Conservation (phyloP, 257 asterid species). For the Fraxinus quadrangulata region DNA sequence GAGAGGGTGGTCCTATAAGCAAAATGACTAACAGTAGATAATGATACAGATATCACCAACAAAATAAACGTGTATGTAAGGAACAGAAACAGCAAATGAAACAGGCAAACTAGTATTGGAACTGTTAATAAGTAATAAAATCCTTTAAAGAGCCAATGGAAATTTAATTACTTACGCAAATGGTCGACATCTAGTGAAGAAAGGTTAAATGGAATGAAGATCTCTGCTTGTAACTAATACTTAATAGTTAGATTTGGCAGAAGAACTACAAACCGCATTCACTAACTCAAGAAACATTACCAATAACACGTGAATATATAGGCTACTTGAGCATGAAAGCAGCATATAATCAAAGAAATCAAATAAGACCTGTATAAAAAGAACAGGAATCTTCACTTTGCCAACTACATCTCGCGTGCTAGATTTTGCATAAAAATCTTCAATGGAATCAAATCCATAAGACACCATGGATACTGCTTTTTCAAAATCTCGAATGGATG, state of each 20-base stretch:
- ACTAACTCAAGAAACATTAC: slow-evolving; percentile 3
- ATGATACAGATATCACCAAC: background rate
- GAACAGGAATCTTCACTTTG: slow-evolving; percentile 86
- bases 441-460: slow-evolving; percentile 66
- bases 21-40: background rate
- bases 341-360: slow-evolving; percentile 20
- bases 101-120: background rate
- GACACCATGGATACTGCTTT: slow-evolving; percentile 83
- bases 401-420: slow-evolving; percentile 76
- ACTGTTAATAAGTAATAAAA: background rate
- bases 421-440: slow-evolving; percentile 77
- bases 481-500: slow-evolving; percentile 80
- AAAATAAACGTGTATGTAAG: background rate
- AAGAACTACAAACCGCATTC: background rate
- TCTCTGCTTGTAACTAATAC: background rate
- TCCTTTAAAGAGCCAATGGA: background rate
- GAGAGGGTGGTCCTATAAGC: background rate
- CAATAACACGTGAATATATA: background rate
- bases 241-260: background rate
- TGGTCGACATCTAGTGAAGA: background rate
- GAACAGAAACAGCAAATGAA: slow-evolving; percentile 6
- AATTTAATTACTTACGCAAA: background rate
- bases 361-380: slow-evolving; percentile 77
- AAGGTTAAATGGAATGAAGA: background rate
- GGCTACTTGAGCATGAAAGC: background rate